Evolutionary conservation across 169 alveolate genomes (phyloP), one percentile per base, ranked within the genome.

Genomic region (Plasmodium cynomolgi): DNA sequence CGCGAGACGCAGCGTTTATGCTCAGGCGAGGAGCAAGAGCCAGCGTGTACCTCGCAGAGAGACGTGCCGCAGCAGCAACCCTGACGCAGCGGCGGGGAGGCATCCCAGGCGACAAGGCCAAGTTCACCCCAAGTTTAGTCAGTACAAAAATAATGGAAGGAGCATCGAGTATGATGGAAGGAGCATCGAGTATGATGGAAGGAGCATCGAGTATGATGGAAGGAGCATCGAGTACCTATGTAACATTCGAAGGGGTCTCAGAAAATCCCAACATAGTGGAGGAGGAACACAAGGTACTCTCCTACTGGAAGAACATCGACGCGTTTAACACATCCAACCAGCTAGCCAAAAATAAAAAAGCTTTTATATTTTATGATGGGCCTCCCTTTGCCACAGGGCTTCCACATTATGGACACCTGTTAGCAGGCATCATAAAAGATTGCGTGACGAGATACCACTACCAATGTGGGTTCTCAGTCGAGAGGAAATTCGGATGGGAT

Each of bases 341-440:
- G 84, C 82, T 96, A 3, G 92, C 98, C 7, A 96, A 98, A 84
- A 98, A 98, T 20, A 96, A 94, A 29, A 99, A 99, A 26, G 96
- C 97, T 44, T 99, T 96, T 96, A 98, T 99, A 26, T 99, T 99
- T 96, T 99, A 98, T 97, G 99, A 99, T 85, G 99, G 99, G 2
- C 99, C 99, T 1, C 99, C 99, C 31, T 99, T 99, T 93, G 99
- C 99, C 73, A 99, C 99, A 1, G 99, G 99, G 13, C 97, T 98
- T 77, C 99, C 99, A 33, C 99, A 99, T 95, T 99, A 99, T 95
- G 99, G 99, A 9, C 99, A 99, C 97, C 98, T 99, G 50, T 98
- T 99, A 20, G 99, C 99, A n/a, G 99, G 99, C 9, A 98, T 99
- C 11, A 98, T 98, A 80, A 99, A 99, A 99, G 99, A 99, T 95